Evolutionary conservation across 164 flowering plant species (phyloP).

Genomic region (Kingdonia uniflora): DNA sequence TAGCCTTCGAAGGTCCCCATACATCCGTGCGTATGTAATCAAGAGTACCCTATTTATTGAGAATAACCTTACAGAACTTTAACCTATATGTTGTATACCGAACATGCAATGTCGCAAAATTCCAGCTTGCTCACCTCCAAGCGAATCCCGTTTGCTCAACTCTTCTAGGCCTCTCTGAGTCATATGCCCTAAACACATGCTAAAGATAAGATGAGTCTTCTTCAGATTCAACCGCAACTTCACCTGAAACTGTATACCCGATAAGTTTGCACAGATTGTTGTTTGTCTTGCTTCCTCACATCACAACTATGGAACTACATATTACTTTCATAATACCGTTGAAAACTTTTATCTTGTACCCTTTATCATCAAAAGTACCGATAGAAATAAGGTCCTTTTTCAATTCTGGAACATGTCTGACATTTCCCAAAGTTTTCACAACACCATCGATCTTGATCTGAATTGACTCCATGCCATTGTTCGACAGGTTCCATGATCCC

Average conservation of each 20-base stretch:
- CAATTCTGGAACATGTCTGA: not conserved
- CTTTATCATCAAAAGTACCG: not conserved
- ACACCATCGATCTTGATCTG: not conserved
- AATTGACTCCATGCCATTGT: constrained; percentile 1
- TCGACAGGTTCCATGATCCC: not conserved
- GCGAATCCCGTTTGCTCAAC: not conserved
- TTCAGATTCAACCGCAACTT: not conserved
- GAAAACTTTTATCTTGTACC: not conserved
- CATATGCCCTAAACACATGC: not conserved
- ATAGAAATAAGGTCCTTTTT: not conserved
- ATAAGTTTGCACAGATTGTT: not conserved
- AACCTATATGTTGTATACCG: not conserved
- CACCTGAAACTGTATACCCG: not conserved
- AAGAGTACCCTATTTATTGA: not conserved
- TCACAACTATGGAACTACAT: not conserved
- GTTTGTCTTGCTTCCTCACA: not conserved
- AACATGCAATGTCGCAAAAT: not conserved
- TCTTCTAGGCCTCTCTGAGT: not conserved
- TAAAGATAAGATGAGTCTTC: not conserved
- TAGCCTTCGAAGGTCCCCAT: constrained; percentile 2
- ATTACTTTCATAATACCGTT: not conserved
- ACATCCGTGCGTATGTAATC: constrained; percentile 1
- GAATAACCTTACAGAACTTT: too few relatives aligned
- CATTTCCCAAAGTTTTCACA: not conserved
- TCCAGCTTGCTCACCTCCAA: not conserved